phyloP scores from a whole-genome alignment of 2,329 filamentous ascomycete genomes.

The Metarhizium sp. region DNA sequence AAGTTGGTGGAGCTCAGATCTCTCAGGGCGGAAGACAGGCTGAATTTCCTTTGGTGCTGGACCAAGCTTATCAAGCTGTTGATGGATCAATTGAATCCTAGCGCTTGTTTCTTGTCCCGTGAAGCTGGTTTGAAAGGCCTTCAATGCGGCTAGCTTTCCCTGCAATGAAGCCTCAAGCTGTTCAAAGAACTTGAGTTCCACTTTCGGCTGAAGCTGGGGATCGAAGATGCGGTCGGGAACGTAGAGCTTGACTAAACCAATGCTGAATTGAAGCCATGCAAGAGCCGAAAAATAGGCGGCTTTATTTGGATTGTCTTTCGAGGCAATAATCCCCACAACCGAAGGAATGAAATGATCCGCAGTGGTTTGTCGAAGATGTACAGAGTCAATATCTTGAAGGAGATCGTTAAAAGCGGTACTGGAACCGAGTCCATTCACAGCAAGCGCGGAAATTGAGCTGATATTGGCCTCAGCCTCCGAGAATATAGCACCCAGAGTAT shows the following conservation, averaged over 20 bases:
- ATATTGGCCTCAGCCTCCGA: constrained; percentile 14
- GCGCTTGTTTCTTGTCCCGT: constrained; percentile 60
- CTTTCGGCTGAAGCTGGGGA: constrained; percentile 56
- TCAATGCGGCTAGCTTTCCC: constrained; percentile 49
- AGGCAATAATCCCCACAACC: constrained; percentile 31
- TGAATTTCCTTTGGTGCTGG: constrained; percentile 53
- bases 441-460: constrained; percentile 5
- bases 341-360: constrained; percentile 35
- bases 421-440: constrained; percentile 2
- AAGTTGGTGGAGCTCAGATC: constrained; percentile 58
- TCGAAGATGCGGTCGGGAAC: constrained; percentile 83
- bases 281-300: constrained; percentile 31
- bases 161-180: constrained; percentile 47
- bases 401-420: constrained; percentile 13
- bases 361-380: constrained; percentile 29
- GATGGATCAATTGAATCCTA: constrained; percentile 52
- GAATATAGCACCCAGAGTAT: constrained; percentile 17
- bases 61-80: constrained; percentile 56
- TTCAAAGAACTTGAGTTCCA: constrained; percentile 52
- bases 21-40: constrained; percentile 60
- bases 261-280: constrained; percentile 68
- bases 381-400: constrained; percentile 16
- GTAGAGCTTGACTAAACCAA: constrained; percentile 68
- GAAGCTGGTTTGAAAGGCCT: constrained; percentile 55
- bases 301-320: constrained; percentile 9